A percentile compares a stretch with the other conserved stretches of the same genome.
Conservation (phyloP, 495 filamentous ascomycete genomes). For the Neurospora cerealis region DNA sequence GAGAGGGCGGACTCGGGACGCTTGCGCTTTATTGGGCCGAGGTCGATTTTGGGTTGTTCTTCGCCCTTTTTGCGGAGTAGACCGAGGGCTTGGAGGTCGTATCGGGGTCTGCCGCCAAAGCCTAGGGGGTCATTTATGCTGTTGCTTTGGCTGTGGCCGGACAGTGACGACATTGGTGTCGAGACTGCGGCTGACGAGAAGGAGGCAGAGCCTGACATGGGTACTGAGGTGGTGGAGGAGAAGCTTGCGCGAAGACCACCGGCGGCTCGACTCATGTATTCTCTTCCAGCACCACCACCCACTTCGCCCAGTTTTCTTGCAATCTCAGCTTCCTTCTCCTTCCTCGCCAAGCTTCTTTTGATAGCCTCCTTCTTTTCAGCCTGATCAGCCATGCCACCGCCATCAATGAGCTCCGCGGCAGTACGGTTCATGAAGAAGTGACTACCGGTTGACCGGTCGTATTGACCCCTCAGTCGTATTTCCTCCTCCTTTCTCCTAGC, state of each 20-base stretch:
- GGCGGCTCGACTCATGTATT: constrained; percentile 53
- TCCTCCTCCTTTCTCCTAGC: constrained; percentile 16
- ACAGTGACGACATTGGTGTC: constrained; percentile 5
- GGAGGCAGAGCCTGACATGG: neutral
- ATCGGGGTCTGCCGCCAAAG: neutral
- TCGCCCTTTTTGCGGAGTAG: constrained; percentile 44
- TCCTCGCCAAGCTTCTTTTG: constrained; percentile 55
- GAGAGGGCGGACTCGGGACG: constrained; percentile 32
- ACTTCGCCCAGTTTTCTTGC: constrained; percentile 53
- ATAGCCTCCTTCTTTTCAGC: constrained; percentile 55
- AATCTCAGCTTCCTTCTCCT: constrained; percentile 75
- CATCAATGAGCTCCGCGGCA: constrained; percentile 59
- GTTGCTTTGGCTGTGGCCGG: neutral
- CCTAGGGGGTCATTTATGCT: neutral
- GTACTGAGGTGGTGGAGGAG: constrained; percentile 5
- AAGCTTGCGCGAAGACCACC: constrained; percentile 4
- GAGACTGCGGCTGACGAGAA: constrained; percentile 1
- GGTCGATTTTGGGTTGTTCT: constrained; percentile 41
- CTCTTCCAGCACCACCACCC: constrained; percentile 59
- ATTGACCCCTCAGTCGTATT: constrained; percentile 22
- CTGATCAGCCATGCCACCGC: constrained; percentile 43
- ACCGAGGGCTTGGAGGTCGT: constrained; percentile 44
- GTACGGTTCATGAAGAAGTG: constrained; percentile 45
- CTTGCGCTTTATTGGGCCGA: constrained; percentile 70
- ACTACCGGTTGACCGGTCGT: constrained; percentile 49